Base-by-base conservation (phyloP, 345 rosid species). In the Populus nigra region DNA sequence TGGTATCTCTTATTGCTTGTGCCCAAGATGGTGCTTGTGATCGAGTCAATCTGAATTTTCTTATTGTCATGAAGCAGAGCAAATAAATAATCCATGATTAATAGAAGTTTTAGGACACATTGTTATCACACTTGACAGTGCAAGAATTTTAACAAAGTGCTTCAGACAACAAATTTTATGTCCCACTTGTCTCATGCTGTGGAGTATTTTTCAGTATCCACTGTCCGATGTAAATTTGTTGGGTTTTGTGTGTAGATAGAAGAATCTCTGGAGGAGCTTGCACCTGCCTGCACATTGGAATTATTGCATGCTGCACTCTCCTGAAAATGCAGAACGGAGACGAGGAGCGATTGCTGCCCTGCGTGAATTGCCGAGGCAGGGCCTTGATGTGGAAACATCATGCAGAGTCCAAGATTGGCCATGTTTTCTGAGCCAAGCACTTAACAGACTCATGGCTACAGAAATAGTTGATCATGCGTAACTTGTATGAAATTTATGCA, bases 211-310 rank as follows among this genome's bases (percentile, higher is more conserved):
- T 35, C 33, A 53, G 7, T 55, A 25, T 55, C 55, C 70, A 23
- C 77, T 71, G 7, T 71, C 23, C 81, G 16, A 59, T 53, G 50
- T 61, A 61, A 68, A 66, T 23, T 65, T 79, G 31, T 71, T 78
- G 61, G 20, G 39, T 35, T 53, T 69, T 62, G n/a, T 36, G 81
- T 85, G 67, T 81, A 93, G 98, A 93, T 95, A 79, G 98, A 96
- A 90, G 93, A 93, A 80, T 96, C 99, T 39, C 77, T 96, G 79
- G 99, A 96, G 87, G 97, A 92, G 93, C 99, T 92, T 83, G 99
- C 98, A 81, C 96, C 99, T 76, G 97, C 96, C 67, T 96, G 99
- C 90, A 88, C 98, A 59, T 85, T 96, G 92, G 98, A 96, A 82
- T 86, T 93, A 81, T 85, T 96, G 92, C 83, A 87, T 90, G 89